Evolutionary conservation across 495 filamentous ascomycete species (phyloP).

Genomic region (Xylaria grammica): DNA sequence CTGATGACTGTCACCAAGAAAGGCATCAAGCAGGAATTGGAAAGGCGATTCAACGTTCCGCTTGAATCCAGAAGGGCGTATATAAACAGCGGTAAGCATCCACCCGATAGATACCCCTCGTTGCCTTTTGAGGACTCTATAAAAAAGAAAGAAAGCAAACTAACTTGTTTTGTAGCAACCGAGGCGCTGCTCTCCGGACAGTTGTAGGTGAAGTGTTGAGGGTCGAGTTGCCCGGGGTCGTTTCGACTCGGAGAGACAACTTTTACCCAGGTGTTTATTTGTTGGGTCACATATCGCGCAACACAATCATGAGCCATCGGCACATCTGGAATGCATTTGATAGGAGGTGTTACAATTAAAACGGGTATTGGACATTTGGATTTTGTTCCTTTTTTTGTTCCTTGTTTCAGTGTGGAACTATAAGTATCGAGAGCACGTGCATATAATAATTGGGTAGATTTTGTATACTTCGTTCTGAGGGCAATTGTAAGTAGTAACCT

Average conservation of each 20-base stretch:
- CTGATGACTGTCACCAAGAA: conserved; percentile 99
- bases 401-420: not conserved
- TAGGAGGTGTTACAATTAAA: conserved; percentile 22
- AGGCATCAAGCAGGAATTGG: conserved; percentile 91
- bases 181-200: conserved; percentile 76
- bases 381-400: conserved; percentile 5
- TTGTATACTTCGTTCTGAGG: not conserved
- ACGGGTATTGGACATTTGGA: conserved; percentile 3
- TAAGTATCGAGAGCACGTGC: conserved; percentile 21
- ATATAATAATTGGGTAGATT: conserved; percentile 24
- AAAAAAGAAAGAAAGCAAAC: no score
- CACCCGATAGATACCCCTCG: not conserved
- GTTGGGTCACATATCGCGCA: not conserved
- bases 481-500: not conserved
- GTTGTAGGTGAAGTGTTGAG: conserved; percentile 49
- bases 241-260: no score
- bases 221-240: not conserved
- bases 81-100: conserved; percentile 84
- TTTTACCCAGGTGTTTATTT: not conserved
- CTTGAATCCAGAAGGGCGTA: conserved; percentile 84
- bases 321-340: conserved; percentile 19
- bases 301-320: conserved; percentile 1
- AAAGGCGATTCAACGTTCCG: conserved; percentile 81
- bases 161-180: conserved; percentile 62
- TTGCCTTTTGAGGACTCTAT: no score